Evolutionary conservation across 768 basidiomycete genomes (phyloP).

Genomic region (Rubroboletus satanas): DNA sequence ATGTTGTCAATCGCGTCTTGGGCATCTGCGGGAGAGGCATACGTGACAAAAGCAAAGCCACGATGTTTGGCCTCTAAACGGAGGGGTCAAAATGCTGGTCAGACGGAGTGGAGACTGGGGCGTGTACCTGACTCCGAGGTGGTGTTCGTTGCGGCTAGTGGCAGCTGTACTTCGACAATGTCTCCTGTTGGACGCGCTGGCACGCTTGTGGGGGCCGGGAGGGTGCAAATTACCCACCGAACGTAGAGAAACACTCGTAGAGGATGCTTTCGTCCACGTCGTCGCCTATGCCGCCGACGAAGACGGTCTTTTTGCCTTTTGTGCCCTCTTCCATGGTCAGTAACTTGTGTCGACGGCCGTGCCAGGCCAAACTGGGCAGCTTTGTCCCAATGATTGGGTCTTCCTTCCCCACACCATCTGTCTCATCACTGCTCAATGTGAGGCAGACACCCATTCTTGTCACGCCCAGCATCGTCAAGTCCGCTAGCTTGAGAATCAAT

Average conservation of each 20-base stretch:
- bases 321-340: slow-evolving; percentile 72
- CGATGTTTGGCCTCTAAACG: slow-evolving; percentile 72
- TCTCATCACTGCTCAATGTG: background rate
- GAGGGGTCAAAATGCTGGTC: background rate
- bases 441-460: background rate
- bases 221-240: slow-evolving; percentile 53
- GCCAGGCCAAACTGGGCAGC: slow-evolving; percentile 3
- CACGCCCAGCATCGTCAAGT: background rate
- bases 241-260: slow-evolving; percentile 78
- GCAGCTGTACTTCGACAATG: slow-evolving; percentile 88
- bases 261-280: slow-evolving; percentile 78
- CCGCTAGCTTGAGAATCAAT: background rate
- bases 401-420: slow-evolving; percentile 10
- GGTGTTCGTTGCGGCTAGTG: slow-evolving; percentile 71
- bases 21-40: slow-evolving; percentile 73
- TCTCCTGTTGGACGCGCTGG: slow-evolving; percentile 56
- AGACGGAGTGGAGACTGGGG: background rate
- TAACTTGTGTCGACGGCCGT: background rate
- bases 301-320: slow-evolving; percentile 81
- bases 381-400: slow-evolving; percentile 12
- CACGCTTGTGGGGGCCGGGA: background rate
- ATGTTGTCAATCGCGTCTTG: slow-evolving; percentile 99
- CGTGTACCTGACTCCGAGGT: slow-evolving; percentile 53
- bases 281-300: slow-evolving; percentile 78
- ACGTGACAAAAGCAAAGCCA: slow-evolving; percentile 94